A percentile compares a stretch with the other conserved stretches of the same genome.
phyloP scores from a whole-genome alignment of 1,284 basidiomycete species.

The Ceratorhiza oryzae-sativae region DNA sequence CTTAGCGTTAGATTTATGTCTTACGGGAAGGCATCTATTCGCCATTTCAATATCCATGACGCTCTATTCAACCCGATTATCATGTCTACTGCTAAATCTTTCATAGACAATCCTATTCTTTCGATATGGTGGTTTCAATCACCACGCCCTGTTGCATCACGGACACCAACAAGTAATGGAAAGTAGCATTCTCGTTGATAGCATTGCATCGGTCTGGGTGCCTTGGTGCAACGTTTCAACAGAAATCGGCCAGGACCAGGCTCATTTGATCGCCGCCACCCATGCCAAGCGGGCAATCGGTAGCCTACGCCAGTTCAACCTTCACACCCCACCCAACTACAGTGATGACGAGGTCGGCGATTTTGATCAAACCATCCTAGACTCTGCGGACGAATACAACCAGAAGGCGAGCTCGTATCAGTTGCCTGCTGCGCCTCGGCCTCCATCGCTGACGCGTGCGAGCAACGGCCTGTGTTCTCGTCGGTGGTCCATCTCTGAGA shows the following conservation, averaged over 20 bases:
- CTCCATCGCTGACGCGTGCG: slow-evolving; percentile 43
- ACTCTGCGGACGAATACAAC: slow-evolving; percentile 70
- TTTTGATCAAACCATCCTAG: slow-evolving; percentile 76
- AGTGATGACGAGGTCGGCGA: slow-evolving; percentile 71
- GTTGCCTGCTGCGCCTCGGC: slow-evolving; percentile 45
- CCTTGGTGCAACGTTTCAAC: slow-evolving; percentile 78
- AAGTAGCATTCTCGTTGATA: slow-evolving; percentile 77
- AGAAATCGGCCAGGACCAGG: slow-evolving; percentile 71
- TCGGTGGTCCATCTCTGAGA: background rate
- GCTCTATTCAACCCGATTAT: background rate
- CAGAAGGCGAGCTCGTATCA: slow-evolving; percentile 44
- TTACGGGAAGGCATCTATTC: too few species aligned
- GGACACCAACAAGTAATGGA: too few species aligned
- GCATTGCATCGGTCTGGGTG: slow-evolving; percentile 77
- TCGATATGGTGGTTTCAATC: slow-evolving; percentile 70
- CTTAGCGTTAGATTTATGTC: too few species aligned
- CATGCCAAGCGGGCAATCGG: slow-evolving; percentile 78
- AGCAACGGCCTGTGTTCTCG: slow-evolving; percentile 41
- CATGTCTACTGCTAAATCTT: slow-evolving; percentile 50
- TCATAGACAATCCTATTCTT: slow-evolving; percentile 70
- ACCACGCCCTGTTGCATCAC: background rate
- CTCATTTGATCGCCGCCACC: slow-evolving; percentile 71
- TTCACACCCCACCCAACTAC: slow-evolving; percentile 63
- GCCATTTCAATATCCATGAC: too few species aligned
- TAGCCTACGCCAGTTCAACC: slow-evolving; percentile 67